Conservation (phyloP, 345 rosid genomes). For the Moringa oleifera region DNA sequence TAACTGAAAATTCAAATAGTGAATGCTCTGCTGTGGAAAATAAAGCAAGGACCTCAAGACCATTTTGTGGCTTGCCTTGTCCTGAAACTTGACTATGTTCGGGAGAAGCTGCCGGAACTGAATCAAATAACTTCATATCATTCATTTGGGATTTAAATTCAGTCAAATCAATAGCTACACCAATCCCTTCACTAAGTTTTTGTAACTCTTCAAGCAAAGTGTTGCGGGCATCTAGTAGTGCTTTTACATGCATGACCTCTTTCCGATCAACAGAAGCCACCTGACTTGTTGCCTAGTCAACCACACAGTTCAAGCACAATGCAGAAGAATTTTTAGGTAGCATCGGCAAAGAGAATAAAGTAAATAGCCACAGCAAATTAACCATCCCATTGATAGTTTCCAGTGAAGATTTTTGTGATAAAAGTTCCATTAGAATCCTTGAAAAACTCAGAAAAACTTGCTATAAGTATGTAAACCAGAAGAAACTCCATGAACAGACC, state of each 20-base stretch:
- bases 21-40: slow-evolving; percentile 16
- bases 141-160: slow-evolving; percentile 48
- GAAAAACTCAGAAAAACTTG: not conserved
- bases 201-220: slow-evolving; percentile 57
- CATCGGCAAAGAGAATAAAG: not conserved
- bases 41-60: slow-evolving; percentile 71
- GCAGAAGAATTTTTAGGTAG: not conserved
- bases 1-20: not conserved
- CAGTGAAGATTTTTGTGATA: not conserved
- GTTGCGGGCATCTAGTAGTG: slow-evolving; percentile 62
- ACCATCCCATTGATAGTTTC: not conserved
- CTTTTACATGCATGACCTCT: slow-evolving; percentile 49
- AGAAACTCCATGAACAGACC: not conserved
- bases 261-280: slow-evolving; percentile 39
- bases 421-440: not conserved
- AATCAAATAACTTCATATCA: slow-evolving; percentile 34
- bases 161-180: slow-evolving; percentile 42
- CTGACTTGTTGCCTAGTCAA: slow-evolving; percentile 47
- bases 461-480: not conserved
- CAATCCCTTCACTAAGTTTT: slow-evolving; percentile 58
- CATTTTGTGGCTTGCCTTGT: slow-evolving; percentile 62
- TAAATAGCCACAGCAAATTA: not conserved
- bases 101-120: slow-evolving; percentile 27
- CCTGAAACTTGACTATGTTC: slow-evolving; percentile 37
- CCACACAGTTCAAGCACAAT: slow-evolving; percentile 22